Percentiles rank a stretch among this genome's conserved stretches.
These are phyloP conservation scores for Ophidiomyces ophidiicola DNA, from an alignment of 2,329 filamentous ascomycete species.

Conservation along the genomic window DNA sequence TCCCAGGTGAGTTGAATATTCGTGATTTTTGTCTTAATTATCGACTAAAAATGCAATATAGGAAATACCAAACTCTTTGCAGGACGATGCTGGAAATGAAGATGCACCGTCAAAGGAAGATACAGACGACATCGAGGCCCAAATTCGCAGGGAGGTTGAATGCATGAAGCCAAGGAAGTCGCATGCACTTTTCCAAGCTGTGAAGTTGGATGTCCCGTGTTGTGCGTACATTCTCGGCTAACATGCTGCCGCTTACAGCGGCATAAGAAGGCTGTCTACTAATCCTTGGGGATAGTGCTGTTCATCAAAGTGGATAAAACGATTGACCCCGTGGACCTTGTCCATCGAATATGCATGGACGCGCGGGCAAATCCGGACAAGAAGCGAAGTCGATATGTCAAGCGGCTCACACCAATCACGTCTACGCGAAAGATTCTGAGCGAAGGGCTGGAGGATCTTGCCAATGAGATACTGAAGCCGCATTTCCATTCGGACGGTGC, in stretches of 20 bases:
- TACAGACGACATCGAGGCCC: constrained; percentile 47
- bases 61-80: constrained; percentile 10
- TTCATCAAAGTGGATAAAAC: constrained; percentile 47
- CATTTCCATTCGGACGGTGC: constrained; percentile 45
- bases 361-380: constrained; percentile 39
- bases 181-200: constrained; percentile 39
- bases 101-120: constrained; percentile 22
- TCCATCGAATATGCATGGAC: constrained; percentile 47
- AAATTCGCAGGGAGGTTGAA: constrained; percentile 47
- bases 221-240: constrained; percentile 23
- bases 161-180: constrained; percentile 39
- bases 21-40: not conserved
- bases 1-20: constrained; percentile 38
- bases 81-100: constrained; percentile 11
- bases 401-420: constrained; percentile 49
- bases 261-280: constrained; percentile 7
- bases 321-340: constrained; percentile 48
- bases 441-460: constrained; percentile 46
- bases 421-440: constrained; percentile 46
- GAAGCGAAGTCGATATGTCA: constrained; percentile 47
- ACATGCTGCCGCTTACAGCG: constrained; percentile 6
- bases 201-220: constrained; percentile 43
- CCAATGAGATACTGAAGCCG: constrained; percentile 44
- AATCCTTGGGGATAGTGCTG: constrained; percentile 34
- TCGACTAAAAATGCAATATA: constrained; percentile 7